Evolutionary conservation across 352 stramenopile species (phyloP), one percentile per base, ranked within the genome.

Genomic region (Phytophthora sojae): DNA sequence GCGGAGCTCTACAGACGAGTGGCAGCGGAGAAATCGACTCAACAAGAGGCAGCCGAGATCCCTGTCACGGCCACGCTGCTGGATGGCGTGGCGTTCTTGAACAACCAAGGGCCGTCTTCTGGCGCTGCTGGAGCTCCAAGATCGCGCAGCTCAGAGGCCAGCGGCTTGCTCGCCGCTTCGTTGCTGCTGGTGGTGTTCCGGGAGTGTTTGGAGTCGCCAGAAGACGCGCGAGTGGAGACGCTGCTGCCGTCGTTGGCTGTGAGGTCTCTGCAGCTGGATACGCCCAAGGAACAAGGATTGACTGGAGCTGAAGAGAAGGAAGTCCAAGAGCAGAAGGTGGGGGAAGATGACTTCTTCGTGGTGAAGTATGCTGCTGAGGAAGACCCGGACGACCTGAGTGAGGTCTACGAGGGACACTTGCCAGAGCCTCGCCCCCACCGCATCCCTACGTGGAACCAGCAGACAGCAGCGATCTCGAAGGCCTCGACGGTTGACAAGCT

Each of bases 311-410:
- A 57, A 26, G 25, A 63, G 19, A 5, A 17, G 19, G 5, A 26
- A 49, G n/a, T 21, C 11, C 2, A 63, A 23, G 6, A 49, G 6
- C 30, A 64, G 19, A 30, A 26, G 4, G 32, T 62, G 53, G 37
- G 44, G 32, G 55, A 66, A 0, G 64, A 54, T 8, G 59, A 62
- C 6, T 60, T 23, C 0, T 75, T 75, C 58, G 69, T 76, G 23
- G 79, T 84, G 55, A 79, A 82, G 25, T 85, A 71, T 47, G 83
- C 83, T 23, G 72, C 73, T 0, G 51, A 88, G 32, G 83, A 91
- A 74, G 83, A 91, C 55, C 80, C 83, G 6, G 80, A 91, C 47
- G 83, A 91, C 64, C 59, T 91, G 23, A 85, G 80, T 66, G 64
- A 86, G 56, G 79, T 91, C 7, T 91, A 91, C 55, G 79, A 91